phyloP scores from a whole-genome alignment of 768 basidiomycete species.

The Lanmaoa rubissima region DNA sequence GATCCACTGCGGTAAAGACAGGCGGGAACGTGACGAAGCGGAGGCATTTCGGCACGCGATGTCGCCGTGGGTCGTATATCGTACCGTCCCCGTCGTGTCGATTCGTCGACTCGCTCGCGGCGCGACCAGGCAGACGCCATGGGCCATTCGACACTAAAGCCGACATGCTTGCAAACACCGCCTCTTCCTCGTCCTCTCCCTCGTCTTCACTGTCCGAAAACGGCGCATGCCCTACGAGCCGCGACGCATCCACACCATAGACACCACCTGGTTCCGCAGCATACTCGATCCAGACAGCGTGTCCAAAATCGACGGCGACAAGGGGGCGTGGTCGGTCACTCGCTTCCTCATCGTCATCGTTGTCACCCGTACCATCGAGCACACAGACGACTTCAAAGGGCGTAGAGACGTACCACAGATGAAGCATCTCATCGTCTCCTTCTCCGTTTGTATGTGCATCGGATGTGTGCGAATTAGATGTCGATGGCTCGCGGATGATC shows the following conservation, averaged over 20 bases:
- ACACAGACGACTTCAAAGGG: constrained; percentile 75
- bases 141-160: constrained; percentile 1
- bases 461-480: constrained; percentile 2
- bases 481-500: constrained; percentile 32
- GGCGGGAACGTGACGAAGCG: constrained; percentile 73
- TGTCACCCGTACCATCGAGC: constrained; percentile 38
- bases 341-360: constrained; percentile 34
- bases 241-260: constrained; percentile 29
- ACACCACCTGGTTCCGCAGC: constrained; percentile 32
- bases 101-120: constrained; percentile 9
- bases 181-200: constrained; percentile 21
- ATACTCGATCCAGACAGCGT: constrained; percentile 81
- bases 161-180: constrained; percentile 4
- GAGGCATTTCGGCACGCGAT: constrained; percentile 46
- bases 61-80: constrained; percentile 27
- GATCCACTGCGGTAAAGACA: constrained; percentile 28
- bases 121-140: not conserved
- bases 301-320: constrained; percentile 85
- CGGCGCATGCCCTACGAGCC: constrained; percentile 26
- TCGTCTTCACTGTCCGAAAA: constrained; percentile 32
- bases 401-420: constrained; percentile 66
- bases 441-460: constrained; percentile 8
- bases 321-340: constrained; percentile 60
- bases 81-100: constrained; percentile 18
- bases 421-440: constrained; percentile 56